These are phyloP conservation scores for Monosporascus ibericus DNA, from an alignment of 2,329 filamentous ascomycete species.

Conservation along the genomic window DNA sequence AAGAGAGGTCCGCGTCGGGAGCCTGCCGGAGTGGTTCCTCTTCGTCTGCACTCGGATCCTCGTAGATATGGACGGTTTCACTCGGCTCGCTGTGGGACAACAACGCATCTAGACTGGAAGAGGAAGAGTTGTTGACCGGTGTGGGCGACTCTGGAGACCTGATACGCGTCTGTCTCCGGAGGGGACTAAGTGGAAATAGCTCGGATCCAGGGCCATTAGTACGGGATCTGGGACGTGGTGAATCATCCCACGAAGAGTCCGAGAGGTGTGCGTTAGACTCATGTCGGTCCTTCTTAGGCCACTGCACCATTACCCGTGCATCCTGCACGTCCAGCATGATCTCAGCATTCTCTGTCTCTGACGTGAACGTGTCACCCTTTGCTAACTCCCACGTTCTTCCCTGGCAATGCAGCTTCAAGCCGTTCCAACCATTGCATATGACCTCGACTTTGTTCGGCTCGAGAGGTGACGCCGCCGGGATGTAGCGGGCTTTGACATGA, in stretches of 20 bases:
- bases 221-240: slow-evolving; percentile 35
- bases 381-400: slow-evolving; percentile 77
- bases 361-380: slow-evolving; percentile 86
- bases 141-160: slow-evolving; percentile 69
- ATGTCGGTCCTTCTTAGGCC: slow-evolving; percentile 60
- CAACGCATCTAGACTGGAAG: slow-evolving; percentile 38
- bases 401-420: slow-evolving; percentile 85
- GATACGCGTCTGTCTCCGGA: slow-evolving; percentile 52
- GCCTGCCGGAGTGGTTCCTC: slow-evolving; percentile 33
- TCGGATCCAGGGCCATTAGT: slow-evolving; percentile 23
- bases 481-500: slow-evolving; percentile 83
- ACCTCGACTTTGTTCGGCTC: slow-evolving; percentile 78
- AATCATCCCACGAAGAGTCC: slow-evolving; percentile 68
- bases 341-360: slow-evolving; percentile 78
- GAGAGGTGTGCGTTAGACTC: slow-evolving; percentile 47
- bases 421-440: slow-evolving; percentile 92
- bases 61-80: slow-evolving; percentile 62
- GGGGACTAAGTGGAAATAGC: slow-evolving; percentile 54
- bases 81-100: slow-evolving; percentile 32
- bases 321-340: slow-evolving; percentile 96
- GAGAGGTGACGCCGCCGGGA: slow-evolving; percentile 60
- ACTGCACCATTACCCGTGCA: slow-evolving; percentile 79
- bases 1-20: slow-evolving; percentile 27
- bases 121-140: slow-evolving; percentile 37
- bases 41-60: slow-evolving; percentile 59